A percentile compares a stretch with the other conserved stretches of the same genome.
These are phyloP conservation scores for Botrytis paeoniae DNA, from an alignment of 2,329 filamentous ascomycete genomes.

Conservation along the genomic window DNA sequence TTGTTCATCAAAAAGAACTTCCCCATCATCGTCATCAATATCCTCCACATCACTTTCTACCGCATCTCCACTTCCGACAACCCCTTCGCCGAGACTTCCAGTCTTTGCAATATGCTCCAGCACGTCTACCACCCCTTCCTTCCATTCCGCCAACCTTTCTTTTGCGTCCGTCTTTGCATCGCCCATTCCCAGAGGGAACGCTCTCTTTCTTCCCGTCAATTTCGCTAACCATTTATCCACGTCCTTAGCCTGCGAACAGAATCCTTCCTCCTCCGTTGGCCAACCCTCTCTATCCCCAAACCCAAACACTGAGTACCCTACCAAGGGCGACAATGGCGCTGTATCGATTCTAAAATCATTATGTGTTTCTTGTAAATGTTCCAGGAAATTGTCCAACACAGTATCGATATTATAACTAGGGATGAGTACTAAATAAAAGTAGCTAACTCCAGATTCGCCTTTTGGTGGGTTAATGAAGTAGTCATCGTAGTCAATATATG, in stretches of 20 bases:
- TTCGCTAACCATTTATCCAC: conserved; percentile 98
- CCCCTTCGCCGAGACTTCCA: conserved; percentile 59
- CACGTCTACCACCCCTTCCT: conserved; percentile 67
- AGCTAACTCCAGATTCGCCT: conserved; percentile 48
- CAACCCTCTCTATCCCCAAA: conserved; percentile 89
- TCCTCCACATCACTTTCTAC: conserved; percentile 82
- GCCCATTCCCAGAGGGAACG: conserved; percentile 83
- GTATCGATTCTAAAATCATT: conserved; percentile 97
- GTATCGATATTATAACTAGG: conserved; percentile 96
- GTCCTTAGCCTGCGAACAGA: conserved; percentile 87
- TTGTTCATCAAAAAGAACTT: conserved; percentile 50
- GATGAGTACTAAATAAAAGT: conserved; percentile 80
- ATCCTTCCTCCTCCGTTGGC: conserved; percentile 86
- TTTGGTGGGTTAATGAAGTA: conserved; percentile 81
- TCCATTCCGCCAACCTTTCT: conserved; percentile 72
- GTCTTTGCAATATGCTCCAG: conserved; percentile 61
- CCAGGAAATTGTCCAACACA: conserved; percentile 81
- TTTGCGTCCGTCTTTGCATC: conserved; percentile 75
- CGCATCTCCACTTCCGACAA: conserved; percentile 77
- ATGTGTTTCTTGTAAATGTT: conserved; percentile 87
- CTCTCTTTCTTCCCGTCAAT: conserved; percentile 78
- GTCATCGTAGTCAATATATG: conserved; percentile 88
- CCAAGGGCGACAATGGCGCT: conserved; percentile 68
- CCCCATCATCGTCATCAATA: conserved; percentile 51
- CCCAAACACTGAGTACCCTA: conserved; percentile 92